A percentile compares a stretch with the other conserved stretches of the same genome.
Conservation (phyloP, 1,284 basidiomycete genomes). For the Fomitopsis betulina region DNA sequence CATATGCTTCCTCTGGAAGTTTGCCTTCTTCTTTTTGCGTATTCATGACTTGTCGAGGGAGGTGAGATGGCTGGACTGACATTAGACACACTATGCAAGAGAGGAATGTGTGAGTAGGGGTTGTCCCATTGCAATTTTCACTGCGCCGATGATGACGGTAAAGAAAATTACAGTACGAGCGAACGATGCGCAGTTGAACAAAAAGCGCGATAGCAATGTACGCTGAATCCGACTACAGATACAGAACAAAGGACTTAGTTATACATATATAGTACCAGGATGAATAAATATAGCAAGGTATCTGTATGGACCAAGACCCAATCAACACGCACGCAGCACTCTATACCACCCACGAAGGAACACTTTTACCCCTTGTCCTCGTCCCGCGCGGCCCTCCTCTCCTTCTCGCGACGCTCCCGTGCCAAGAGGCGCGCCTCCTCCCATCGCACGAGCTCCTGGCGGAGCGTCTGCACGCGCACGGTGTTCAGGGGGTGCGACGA, state of each 20-base stretch:
- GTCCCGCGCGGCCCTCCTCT: neutral
- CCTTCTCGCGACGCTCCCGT: slow-evolving; percentile 6
- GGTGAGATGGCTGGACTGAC: neutral
- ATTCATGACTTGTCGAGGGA: neutral
- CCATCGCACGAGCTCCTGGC: slow-evolving; percentile 66
- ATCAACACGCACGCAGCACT: neutral
- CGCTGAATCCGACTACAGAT: neutral
- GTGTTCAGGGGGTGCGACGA: slow-evolving; percentile 60
- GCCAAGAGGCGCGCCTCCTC: slow-evolving; percentile 38
- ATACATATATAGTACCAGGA: neutral
- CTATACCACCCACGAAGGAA: neutral
- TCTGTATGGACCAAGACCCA: no score
- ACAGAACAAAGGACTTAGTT: neutral
- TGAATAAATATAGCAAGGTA: neutral
- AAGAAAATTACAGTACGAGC: neutral
- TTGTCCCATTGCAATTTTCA: neutral
- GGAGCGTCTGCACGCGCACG: slow-evolving; percentile 52
- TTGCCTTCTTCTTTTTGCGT: neutral
- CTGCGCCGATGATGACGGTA: no score
- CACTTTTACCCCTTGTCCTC: neutral
- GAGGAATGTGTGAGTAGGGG: neutral
- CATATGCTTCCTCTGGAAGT: neutral
- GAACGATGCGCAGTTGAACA: neutral
- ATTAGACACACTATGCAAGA: neutral
- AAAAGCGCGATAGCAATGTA: neutral